Percentiles rank a stretch among this genome's conserved stretches.
Evolutionary conservation across 192 early-diverging fungal species (phyloP).

Genomic region (Gonapodya prolifera): DNA sequence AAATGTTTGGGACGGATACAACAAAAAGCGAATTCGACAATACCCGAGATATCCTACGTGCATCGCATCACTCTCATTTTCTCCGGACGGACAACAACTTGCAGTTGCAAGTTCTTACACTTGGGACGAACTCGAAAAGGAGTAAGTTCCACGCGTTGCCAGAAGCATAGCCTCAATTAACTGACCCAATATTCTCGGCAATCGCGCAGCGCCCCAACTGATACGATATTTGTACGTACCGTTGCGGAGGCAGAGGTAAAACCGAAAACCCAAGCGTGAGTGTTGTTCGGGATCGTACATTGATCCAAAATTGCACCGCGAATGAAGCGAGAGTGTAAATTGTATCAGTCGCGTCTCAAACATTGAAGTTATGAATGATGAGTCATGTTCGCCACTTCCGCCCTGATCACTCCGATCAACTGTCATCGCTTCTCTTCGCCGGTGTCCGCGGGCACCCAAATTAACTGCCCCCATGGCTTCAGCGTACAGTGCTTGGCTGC

Average conservation of each 20-base stretch:
- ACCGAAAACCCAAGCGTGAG: constrained; percentile 23
- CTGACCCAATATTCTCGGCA: constrained; percentile 9
- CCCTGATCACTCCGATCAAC: neutral
- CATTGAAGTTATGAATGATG: neutral
- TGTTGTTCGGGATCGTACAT: neutral
- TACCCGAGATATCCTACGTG: constrained; percentile 71
- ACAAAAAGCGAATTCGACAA: constrained; percentile 76
- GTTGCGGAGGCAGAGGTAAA: constrained; percentile 49
- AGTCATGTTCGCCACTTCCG: neutral
- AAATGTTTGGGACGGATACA: constrained; percentile 81
- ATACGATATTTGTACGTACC: constrained; percentile 64
- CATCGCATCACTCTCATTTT: constrained; percentile 71
- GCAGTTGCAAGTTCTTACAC: constrained; percentile 89
- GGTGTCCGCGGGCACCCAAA: too few species aligned
- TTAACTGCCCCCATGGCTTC: neutral
- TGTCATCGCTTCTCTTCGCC: too few species aligned
- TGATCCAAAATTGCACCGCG: too few species aligned
- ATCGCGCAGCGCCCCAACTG: constrained; percentile 47
- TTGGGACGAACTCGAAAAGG: constrained; percentile 87
- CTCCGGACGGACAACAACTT: constrained; percentile 57
- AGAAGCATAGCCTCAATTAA: neutral
- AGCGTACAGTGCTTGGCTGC: neutral
- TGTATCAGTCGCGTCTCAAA: too few species aligned
- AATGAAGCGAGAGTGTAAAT: neutral
- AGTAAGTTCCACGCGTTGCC: constrained; percentile 23